These are phyloP conservation scores for Coelastrella sp. DNA, from an alignment of 139 green algal genomes.

Conservation along the genomic window DNA sequence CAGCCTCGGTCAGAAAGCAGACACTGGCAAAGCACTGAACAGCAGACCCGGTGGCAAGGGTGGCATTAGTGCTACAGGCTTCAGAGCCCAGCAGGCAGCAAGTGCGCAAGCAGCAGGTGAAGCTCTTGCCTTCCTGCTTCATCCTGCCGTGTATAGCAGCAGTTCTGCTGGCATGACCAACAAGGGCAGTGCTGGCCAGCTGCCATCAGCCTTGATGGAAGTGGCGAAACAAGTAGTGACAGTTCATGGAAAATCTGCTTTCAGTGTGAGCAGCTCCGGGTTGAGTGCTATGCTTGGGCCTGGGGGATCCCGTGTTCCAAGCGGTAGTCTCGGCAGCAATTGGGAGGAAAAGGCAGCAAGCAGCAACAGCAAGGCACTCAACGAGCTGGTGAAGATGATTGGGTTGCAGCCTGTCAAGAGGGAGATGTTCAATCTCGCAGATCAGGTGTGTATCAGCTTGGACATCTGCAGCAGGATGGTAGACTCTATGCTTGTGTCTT, in stretches of 20 bases:
- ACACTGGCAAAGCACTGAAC: not conserved
- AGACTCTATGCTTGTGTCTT: too few relatives aligned
- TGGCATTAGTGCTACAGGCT: not conserved
- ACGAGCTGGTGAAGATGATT: constrained; percentile 50
- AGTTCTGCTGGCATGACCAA: not conserved
- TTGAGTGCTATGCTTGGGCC: not conserved
- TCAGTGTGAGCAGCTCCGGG: not conserved
- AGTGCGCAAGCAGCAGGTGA: constrained; percentile 24
- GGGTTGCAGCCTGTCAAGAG: constrained; percentile 55
- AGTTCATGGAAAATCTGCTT: not conserved
- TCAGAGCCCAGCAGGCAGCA: not conserved
- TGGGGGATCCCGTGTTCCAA: not conserved
- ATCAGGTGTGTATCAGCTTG: constrained; percentile 22
- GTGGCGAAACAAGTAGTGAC: too few relatives aligned
- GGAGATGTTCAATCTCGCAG: constrained; percentile 50
- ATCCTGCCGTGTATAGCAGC: constrained; percentile 25
- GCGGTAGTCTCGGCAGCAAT: not conserved
- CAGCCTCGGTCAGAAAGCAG: not conserved
- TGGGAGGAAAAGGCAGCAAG: not conserved
- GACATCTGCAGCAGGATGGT: too few relatives aligned
- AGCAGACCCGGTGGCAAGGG: not conserved
- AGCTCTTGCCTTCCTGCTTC: constrained; percentile 56
- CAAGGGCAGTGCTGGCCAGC: too few relatives aligned
- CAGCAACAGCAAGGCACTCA: constrained; percentile 1
- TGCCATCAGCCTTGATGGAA: too few relatives aligned